phyloP scores from a whole-genome alignment of 2,329 filamentous ascomycete species.

The Bertia moriformis region DNA sequence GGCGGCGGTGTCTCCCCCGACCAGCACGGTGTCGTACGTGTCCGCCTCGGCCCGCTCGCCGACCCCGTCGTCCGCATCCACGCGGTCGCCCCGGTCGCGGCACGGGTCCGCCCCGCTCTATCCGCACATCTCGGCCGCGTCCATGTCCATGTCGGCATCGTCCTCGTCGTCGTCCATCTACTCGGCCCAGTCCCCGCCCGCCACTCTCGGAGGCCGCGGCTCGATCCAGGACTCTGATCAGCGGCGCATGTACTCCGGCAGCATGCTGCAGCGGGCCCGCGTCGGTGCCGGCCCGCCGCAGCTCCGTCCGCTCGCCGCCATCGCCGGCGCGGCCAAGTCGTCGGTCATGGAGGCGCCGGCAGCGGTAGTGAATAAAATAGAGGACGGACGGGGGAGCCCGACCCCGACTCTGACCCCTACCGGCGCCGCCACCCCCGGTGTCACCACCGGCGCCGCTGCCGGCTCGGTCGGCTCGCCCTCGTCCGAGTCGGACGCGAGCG shows the following conservation, averaged over 20 bases:
- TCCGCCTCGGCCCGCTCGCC: conserved; percentile 67
- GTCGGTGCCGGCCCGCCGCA: conserved; percentile 27
- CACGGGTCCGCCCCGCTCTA: conserved; percentile 48
- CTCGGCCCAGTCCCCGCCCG: conserved; percentile 52
- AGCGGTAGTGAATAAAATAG: too few relatives aligned
- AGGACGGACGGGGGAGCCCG: too few relatives aligned
- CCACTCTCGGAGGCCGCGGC: conserved; percentile 58
- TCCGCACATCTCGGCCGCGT: conserved; percentile 59
- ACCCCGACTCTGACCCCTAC: too few relatives aligned
- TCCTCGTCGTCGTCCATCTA: conserved; percentile 33
- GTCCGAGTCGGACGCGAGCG: conserved; percentile 34
- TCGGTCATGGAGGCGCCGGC: conserved; percentile 2
- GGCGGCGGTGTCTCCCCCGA: conserved; percentile 63
- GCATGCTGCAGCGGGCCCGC: conserved; percentile 47
- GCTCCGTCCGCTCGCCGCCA: conserved; percentile 20
- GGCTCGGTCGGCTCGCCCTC: conserved; percentile 41
- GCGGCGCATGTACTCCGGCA: conserved; percentile 50
- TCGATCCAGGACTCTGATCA: conserved; percentile 50
- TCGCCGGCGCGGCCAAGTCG: conserved; percentile 23
- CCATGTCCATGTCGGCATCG: conserved; percentile 31
- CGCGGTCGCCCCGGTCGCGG: conserved; percentile 52
- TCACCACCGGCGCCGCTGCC: conserved; percentile 15
- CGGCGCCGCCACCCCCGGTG: background rate
- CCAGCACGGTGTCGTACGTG: conserved; percentile 63
- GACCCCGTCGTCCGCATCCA: conserved; percentile 53